Base-by-base conservation (phyloP, 106 monocot species). In the Phalaenopsis aphrodite region DNA sequence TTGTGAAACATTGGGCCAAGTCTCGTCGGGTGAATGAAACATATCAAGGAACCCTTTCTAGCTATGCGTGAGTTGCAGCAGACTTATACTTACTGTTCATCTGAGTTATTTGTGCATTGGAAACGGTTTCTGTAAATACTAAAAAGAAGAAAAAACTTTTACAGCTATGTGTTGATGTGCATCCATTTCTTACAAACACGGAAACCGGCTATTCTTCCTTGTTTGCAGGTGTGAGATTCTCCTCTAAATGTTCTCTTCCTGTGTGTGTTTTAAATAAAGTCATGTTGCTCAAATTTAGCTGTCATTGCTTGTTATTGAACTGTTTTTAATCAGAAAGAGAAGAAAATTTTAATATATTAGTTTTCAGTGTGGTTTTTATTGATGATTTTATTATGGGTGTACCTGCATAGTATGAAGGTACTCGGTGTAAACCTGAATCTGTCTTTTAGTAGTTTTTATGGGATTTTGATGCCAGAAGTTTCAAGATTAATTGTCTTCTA, bases 1-100 rank as follows among this genome's bases (percentile, higher is more conserved):
- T 99, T 85, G 93, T 99, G 79, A 99, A 99, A 81, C 89, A 95
- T 75, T 99, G 99, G 99, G 99, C 99, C 67, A 99, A 90, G 78
- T 88, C 91, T 77, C 90, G 99, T 6, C 87, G 85, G 57, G 93
- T 99, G 18, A 99, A 99, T 86, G 99, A 95, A 86, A 93, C 99
- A 39, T 99, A 99, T 84, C 91, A 86, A 85, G 99, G 99, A 71
- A 99, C 95, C 21, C 93, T 99, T 76, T 99, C 99, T 85, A 99
- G 99, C 79, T 99, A 99, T 81, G 92, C 99, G 99, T 99, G 72
- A 89, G 92, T 90, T 83, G 46, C 56, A 48, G 48, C 57, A 14
- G 36, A n/a, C 4, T 43, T 77, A 38, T 45, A 41, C 57, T 45
- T 49, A 14, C n/a, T 42, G 52, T 76, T 74, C 43, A n/a, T 45